phyloP scores from a whole-genome alignment of 768 basidiomycete genomes.

The Hebeloma cylindrosporum region DNA sequence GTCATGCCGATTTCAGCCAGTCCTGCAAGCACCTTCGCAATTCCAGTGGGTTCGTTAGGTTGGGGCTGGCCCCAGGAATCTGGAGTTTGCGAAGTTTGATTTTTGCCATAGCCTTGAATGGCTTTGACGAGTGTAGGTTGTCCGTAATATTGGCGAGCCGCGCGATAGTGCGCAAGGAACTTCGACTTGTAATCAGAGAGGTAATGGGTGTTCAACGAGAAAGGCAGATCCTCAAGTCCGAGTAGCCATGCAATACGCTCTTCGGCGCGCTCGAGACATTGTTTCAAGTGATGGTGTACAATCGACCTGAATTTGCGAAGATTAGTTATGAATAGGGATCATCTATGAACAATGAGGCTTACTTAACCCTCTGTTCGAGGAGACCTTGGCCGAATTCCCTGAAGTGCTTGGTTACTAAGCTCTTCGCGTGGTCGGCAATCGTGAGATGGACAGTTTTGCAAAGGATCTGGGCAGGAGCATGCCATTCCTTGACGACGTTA shows the following conservation, averaged over 20 bases:
- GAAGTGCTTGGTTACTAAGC: constrained; percentile 52
- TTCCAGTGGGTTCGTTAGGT: constrained; percentile 24
- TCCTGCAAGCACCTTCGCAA: constrained; percentile 36
- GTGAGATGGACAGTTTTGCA: constrained; percentile 41
- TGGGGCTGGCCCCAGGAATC: not conserved
- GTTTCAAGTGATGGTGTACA: constrained; percentile 50
- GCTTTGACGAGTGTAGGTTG: constrained; percentile 25
- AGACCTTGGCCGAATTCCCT: constrained; percentile 49
- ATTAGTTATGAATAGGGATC: too few relatives aligned
- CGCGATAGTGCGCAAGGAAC: constrained; percentile 49
- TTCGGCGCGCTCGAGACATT: constrained; percentile 39
- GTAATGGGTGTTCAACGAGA: constrained; percentile 55
- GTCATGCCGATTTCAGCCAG: constrained; percentile 43
- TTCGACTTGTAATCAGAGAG: constrained; percentile 44
- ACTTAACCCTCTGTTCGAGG: constrained; percentile 49
- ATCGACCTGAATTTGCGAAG: constrained; percentile 23
- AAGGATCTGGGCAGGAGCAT: constrained; percentile 43
- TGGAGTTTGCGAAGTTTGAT: constrained; percentile 17
- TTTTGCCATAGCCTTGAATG: constrained; percentile 17
- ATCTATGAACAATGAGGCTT: constrained; percentile 3
- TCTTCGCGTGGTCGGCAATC: constrained; percentile 39
- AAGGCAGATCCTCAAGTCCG: constrained; percentile 47
- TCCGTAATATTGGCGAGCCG: constrained; percentile 35
- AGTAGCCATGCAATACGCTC: constrained; percentile 50
- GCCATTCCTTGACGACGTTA: constrained; percentile 48